A percentile compares a stretch with the other conserved stretches of the same genome.
Conservation (phyloP, 129 eudicot species). For the Lonicera japonica region DNA sequence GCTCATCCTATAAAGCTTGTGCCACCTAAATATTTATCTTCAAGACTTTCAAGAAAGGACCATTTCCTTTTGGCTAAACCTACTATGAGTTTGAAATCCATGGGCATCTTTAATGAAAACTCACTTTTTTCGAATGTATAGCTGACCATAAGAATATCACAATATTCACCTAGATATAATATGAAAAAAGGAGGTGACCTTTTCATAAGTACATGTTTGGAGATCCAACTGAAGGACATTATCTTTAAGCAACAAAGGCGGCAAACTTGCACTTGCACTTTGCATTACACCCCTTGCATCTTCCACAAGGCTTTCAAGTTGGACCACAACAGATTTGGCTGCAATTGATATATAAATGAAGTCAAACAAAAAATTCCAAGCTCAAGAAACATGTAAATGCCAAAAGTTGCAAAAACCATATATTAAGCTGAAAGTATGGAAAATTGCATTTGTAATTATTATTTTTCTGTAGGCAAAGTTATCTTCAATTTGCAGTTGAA, state of each 20-base stretch:
- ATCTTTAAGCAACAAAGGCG: constrained; percentile 16
- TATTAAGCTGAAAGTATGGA: neutral
- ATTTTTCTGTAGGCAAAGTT: too few species aligned
- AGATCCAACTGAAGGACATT: constrained; percentile 14
- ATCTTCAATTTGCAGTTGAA: neutral
- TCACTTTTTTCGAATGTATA: too few species aligned
- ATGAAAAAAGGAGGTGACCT: constrained; percentile 27
- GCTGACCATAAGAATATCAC: too few species aligned
- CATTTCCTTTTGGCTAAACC: too few species aligned
- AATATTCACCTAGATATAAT: neutral
- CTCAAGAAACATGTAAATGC: neutral
- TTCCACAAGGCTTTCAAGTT: constrained; percentile 56
- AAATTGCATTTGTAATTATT: neutral
- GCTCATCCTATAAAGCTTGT: too few species aligned
- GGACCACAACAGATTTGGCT: constrained; percentile 42
- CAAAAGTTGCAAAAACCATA: neutral
- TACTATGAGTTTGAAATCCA: too few species aligned
- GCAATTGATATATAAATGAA: constrained; percentile 15
- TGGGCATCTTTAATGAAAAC: too few species aligned
- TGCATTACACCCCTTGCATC: constrained; percentile 31
- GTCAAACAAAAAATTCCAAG: constrained; percentile 9
- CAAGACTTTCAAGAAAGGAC: too few species aligned
- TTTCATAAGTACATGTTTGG: constrained; percentile 6
- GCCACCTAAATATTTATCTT: too few species aligned
- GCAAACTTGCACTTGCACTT: constrained; percentile 17